phyloP scores from a whole-genome alignment of 1,139 yeast species.

The Candida frijolesensis region DNA sequence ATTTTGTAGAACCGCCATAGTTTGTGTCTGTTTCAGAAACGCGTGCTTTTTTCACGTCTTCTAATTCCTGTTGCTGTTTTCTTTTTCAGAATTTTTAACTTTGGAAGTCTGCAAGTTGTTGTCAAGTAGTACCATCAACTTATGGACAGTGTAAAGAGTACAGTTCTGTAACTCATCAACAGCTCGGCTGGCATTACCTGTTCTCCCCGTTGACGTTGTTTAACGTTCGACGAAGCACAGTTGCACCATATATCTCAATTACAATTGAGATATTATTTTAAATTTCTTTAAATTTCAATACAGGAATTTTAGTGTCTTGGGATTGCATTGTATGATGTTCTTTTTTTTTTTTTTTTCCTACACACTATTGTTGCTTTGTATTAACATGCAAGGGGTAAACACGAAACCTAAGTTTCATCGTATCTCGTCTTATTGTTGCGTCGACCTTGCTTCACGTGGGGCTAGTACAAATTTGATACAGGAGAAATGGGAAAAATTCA shows the following conservation, averaged over 20 bases:
- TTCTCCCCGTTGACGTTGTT: no score
- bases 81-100: no score
- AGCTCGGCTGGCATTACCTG: no score
- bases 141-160: no score
- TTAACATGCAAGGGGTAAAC: slow-evolving; percentile 2
- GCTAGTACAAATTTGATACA: neutral
- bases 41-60: neutral
- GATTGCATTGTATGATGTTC: neutral
- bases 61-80: no score
- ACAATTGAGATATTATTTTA: neutral
- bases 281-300: neutral
- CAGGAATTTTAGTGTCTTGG: neutral
- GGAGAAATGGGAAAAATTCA: neutral
- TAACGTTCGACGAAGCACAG: no score
- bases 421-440: neutral
- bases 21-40: neutral
- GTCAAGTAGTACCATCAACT: no score
- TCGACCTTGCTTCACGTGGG: neutral
- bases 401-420: neutral
- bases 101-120: no score
- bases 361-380: neutral
- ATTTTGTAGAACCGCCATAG: neutral
- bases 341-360: neutral
- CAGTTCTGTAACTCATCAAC: no score
- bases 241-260: neutral